Base-by-base conservation (phyloP, 2,329 filamentous ascomycete genomes). In the Coniosporium tulheliwenetii region DNA sequence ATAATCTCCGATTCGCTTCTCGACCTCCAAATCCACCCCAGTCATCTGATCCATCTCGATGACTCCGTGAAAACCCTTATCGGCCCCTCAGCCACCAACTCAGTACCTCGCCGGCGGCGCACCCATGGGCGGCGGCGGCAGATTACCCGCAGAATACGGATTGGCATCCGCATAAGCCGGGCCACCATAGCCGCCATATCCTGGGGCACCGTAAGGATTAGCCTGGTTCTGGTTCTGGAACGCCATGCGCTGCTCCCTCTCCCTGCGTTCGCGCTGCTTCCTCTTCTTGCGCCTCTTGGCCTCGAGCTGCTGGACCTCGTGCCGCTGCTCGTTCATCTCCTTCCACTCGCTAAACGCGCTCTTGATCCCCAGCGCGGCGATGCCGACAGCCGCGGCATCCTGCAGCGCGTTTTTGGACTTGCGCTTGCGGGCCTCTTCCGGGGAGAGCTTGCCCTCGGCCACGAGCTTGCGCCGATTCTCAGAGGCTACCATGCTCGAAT, bases 311-410 rank as follows among this genome's bases (percentile, higher is more conserved):
- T 66, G 62, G 41, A 66, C 67, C 51, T 70, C 66, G 48, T 71
- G 68, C 44, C 72, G 66, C 55, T 77, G 68, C 56, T 78, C 70
- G 44, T 74, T 72, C 59, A 76, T 75, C 53, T 80, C 73, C 57
- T 79, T 77, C 74, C 78, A 81, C 55, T 80, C 76, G 5, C 65
- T 67, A 51, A 75, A 68, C 10, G 77, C 77, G 39, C 72, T 70
- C 56, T 79, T 80, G 62, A 81, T 75, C 56, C 78, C 77, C 41
- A 81, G 63, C 16, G 75, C 76, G 29, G 77, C 76, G 48, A 82
- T 73, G 45, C 77, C 77, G 30, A 81, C 65, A 47, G 73, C 75
- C n/a, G 77, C 73, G 29, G 68, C 72, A 57, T 81, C 77, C 53
- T 76, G 70, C 35, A 79, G 57, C 59, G 73, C 72, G 41, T 74